Base-by-base conservation (phyloP, 1,139 yeast species). In the Lodderomyces elongisporus region DNA sequence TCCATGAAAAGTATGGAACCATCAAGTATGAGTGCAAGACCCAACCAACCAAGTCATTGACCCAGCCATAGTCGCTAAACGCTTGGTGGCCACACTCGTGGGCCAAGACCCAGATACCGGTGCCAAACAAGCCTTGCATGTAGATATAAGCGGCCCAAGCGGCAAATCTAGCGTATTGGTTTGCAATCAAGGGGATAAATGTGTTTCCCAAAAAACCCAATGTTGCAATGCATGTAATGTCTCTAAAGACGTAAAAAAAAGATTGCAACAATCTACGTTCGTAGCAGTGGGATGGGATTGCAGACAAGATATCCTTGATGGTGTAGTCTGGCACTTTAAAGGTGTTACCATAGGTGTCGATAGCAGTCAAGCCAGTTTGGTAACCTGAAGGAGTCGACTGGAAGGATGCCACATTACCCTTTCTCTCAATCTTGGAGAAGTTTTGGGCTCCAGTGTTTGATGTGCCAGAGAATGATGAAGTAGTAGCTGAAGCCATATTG, bases 11-110 rank as follows among this genome's bases (percentile, higher is more conserved):
- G 56, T 72, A 76, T 21, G 82, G 82, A 23, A 75, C 81, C 47
- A 72, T 51, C 40, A 74, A 56, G 49, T 70, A 75, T 25, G 79
- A 71, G 54, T 76, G 82, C 39, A 76, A 58, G 16, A 74, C 55
- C 80, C 80, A 76, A 31, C 82, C 82, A 33, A 74, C 71, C 24
- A 68, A 51, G 49, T 76, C 80, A 46, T 76, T 76, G 40, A 76
- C 66, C 60, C 60, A 58, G 23, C 67, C 71, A 49, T 72, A 74
- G 48, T 74, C 78, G 35, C 74, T 62, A 49, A 76, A 76, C 10
- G 81, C 81, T 48, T 70, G 76, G 50, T 76, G 82, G 36, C 82
- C 82, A 66, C 82, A 76, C 52, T 76, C 82, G 49, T 76, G 82
- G 28, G 81, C 80, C 55, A 77, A 51, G 36, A 77, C 74, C 82